Conservation (phyloP, 1,284 basidiomycete genomes). For the Thecaphora frezii region DNA sequence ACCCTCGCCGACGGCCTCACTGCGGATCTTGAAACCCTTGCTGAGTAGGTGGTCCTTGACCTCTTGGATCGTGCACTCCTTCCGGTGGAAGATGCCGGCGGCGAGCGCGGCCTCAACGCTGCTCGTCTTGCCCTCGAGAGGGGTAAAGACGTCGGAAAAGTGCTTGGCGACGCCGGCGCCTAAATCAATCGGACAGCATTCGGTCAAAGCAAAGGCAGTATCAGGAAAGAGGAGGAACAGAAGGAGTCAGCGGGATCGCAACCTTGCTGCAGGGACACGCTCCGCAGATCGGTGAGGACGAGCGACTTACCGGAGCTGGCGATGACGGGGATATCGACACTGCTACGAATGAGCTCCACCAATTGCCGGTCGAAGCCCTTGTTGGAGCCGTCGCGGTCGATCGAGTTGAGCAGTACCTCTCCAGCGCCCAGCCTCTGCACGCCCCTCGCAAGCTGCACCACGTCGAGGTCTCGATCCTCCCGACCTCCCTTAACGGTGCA, state of each 20-base stretch:
- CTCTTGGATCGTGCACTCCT: constrained; percentile 70
- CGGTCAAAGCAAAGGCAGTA: background rate
- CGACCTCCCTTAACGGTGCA: constrained; percentile 95
- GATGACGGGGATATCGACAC: constrained; percentile 86
- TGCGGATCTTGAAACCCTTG: constrained; percentile 42
- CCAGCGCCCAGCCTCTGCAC: constrained; percentile 89
- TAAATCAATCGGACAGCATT: too few relatives aligned
- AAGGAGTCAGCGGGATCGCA: too few relatives aligned
- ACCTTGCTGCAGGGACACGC: background rate
- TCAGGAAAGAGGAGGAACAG: background rate
- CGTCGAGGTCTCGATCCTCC: constrained; percentile 83
- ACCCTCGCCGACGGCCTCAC: constrained; percentile 32
- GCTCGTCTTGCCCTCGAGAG: constrained; percentile 1
- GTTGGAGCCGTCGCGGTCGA: constrained; percentile 93
- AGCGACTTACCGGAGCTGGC: constrained; percentile 71
- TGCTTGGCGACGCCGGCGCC: constrained; percentile 75
- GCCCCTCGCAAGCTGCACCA: constrained; percentile 84
- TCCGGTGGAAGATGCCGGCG: constrained; percentile 95
- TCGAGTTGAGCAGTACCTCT: constrained; percentile 92
- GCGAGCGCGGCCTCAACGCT: constrained; percentile 87
- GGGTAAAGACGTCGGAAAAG: constrained; percentile 72
- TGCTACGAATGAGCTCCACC: constrained; percentile 70
- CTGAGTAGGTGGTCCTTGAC: constrained; percentile 58
- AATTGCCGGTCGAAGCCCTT: constrained; percentile 89
- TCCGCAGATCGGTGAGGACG: background rate